phyloP scores from a whole-genome alignment of 164 flowering plant species.

The Vitis labrusca region DNA sequence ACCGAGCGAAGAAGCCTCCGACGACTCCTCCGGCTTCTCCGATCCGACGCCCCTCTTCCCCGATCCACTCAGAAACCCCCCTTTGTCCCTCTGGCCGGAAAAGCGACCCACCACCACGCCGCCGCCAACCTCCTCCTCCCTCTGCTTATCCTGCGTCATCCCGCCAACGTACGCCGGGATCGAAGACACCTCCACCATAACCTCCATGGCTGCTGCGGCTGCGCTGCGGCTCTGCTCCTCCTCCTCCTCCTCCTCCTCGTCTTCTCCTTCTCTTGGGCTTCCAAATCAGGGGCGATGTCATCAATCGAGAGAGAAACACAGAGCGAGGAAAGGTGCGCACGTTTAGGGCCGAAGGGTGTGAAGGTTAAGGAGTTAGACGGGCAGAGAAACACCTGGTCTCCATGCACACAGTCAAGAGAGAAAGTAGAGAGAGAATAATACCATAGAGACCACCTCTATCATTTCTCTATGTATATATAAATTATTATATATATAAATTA shows the following conservation, averaged over 20 bases:
- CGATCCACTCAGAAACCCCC: background rate
- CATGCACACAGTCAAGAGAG: background rate
- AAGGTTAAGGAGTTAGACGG: background rate
- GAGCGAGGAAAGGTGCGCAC: background rate
- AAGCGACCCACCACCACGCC: no score
- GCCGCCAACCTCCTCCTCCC: background rate
- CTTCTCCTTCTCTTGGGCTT: slow-evolving; percentile 19
- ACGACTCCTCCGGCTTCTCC: slow-evolving; percentile 16
- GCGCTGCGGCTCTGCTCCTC: slow-evolving; percentile 9
- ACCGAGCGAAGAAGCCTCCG: slow-evolving; percentile 54
- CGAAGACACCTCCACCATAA: slow-evolving; percentile 29
- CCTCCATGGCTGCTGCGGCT: slow-evolving; percentile 28
- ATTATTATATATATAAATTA: background rate
- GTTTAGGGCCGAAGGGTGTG: background rate
- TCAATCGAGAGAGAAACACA: slow-evolving; percentile 18
- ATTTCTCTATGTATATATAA: no score
- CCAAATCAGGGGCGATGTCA: slow-evolving; percentile 27
- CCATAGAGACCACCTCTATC: background rate
- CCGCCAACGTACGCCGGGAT: slow-evolving; percentile 18
- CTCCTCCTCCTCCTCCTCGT: slow-evolving; percentile 30
- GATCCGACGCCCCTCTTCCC: slow-evolving; percentile 8
- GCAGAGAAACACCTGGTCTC: no score
- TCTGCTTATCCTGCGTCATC: slow-evolving; percentile 12
- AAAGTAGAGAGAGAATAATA: background rate
- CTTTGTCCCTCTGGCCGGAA: background rate